Evolutionary conservation across 1,284 basidiomycete genomes (phyloP).

Genomic region (Heimioporus retisporus): DNA sequence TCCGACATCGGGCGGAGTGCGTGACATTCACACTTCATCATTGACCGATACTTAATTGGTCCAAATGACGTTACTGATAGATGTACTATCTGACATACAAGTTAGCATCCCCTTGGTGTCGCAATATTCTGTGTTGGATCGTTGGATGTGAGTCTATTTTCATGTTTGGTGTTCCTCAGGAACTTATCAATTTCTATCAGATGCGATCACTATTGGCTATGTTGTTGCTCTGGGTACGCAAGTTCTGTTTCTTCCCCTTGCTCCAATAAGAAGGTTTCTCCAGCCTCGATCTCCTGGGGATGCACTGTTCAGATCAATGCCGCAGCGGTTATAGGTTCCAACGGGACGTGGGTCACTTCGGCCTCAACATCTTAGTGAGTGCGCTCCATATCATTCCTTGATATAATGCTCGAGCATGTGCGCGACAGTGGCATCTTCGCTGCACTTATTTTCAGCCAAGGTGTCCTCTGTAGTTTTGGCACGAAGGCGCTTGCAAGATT

Average conservation of each 20-base stretch:
- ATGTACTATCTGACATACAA: conserved; percentile 53
- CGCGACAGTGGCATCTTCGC: conserved; percentile 44
- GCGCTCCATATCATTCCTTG: neutral
- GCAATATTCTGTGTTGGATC: conserved; percentile 51
- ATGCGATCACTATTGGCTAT: conserved; percentile 52
- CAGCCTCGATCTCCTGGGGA: conserved; percentile 57
- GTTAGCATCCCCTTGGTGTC: conserved; percentile 44
- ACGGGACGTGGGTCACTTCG: conserved; percentile 40
- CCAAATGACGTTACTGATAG: conserved; percentile 12
- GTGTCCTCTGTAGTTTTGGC: conserved; percentile 54
- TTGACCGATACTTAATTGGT: too few species aligned
- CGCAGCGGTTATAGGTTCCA: conserved; percentile 46
- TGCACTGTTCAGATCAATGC: conserved; percentile 52
- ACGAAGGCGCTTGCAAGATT: conserved; percentile 48
- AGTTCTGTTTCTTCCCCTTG: neutral
- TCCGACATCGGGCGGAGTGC: too few species aligned
- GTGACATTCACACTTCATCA: too few species aligned
- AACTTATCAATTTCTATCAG: conserved; percentile 26
- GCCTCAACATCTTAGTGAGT: conserved; percentile 44
- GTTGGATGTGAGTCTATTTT: conserved; percentile 48
- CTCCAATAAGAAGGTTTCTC: neutral
- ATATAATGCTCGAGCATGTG: neutral
- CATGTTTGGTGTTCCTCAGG: neutral
- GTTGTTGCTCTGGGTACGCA: conserved; percentile 43
- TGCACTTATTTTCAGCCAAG: conserved; percentile 44